These are phyloP conservation scores for Gloeostereum incarnatum DNA, from an alignment of 768 basidiomycete genomes.

Conservation along the genomic window DNA sequence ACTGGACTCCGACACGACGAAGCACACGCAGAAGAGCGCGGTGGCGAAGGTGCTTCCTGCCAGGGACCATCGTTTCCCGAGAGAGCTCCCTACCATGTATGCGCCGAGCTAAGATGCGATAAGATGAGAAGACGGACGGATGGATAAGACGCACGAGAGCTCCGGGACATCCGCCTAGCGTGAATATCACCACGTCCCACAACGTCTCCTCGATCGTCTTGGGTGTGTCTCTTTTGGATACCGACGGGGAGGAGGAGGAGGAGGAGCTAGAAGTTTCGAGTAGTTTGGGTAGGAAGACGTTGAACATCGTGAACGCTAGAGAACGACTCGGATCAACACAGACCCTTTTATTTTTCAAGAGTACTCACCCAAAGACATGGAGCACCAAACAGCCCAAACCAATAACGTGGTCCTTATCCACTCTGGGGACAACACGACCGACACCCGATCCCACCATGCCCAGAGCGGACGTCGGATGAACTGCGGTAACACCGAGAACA, in stretches of 20 bases:
- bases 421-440: constrained; percentile 63
- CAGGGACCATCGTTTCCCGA: constrained; percentile 64
- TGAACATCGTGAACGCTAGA: constrained; percentile 84
- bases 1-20: constrained; percentile 48
- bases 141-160: constrained; percentile 48
- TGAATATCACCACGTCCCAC: constrained; percentile 84
- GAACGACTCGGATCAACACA: not conserved
- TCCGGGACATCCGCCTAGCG: constrained; percentile 78
- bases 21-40: constrained; percentile 62
- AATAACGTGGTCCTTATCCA: constrained; percentile 72
- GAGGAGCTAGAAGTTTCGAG: constrained; percentile 47
- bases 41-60: constrained; percentile 71
- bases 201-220: constrained; percentile 53
- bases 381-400: constrained; percentile 72
- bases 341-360: no score
- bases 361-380: constrained; percentile 64
- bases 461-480: constrained; percentile 49
- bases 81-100: constrained; percentile 59
- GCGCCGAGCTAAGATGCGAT: constrained; percentile 60
- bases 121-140: constrained; percentile 4
- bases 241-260: constrained; percentile 7
- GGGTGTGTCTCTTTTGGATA: constrained; percentile 15
- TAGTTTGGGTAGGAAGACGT: constrained; percentile 82
- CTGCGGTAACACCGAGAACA: constrained; percentile 38
- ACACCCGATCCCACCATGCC: constrained; percentile 62